Evolutionary conservation across 2,329 filamentous ascomycete species (phyloP), one percentile per base, ranked within the genome.

Genomic region (Diaporthe ampelina): DNA sequence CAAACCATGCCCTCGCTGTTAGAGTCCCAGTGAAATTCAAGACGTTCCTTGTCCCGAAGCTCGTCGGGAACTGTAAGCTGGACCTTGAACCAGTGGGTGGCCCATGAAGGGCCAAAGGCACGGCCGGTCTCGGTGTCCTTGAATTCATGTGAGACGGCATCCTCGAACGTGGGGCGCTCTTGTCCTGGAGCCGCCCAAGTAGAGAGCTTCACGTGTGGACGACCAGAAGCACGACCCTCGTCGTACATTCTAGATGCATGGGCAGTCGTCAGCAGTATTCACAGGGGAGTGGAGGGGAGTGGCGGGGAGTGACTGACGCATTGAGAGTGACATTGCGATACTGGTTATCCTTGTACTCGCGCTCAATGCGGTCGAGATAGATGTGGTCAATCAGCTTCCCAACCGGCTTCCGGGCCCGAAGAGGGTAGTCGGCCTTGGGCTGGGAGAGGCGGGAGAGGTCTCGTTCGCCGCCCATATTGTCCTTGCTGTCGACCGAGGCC

Each of bases 21-120:
- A 50, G 94, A 93, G 84, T 99, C 96, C 96, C 97, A 99, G 80
- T 98, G 95, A 74, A 98, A 92, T 84, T 98, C 95, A n/a, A 99
- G 88, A 61, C 94, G 92, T 78, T 95, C 91, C 79, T 97, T 94
- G 77, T 95, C 85, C 35, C 84, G 85, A 79, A 98, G 89, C 17
- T 94, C 86, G 72, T 90, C 81, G 10, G 97, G 96, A 19, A 98
- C 89, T 6, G 90, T 94, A 76, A 99, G 85, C 73, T 92, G 86
- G 73, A 98, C 90, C 79, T 92, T 94, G 89, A 99, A 97, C 97
- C 97, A 99, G 83, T 98, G 97, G 11, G 97, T 99, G 1, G 95
- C 94, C 97, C 97, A 99, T 48, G 95, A 97, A 2, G 97, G 97
- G 0, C 97, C 97, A 79, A 98, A 98, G 9, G 88, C 91, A 74